phyloP scores from a whole-genome alignment of 192 early-diverging fungal genomes.

The Linnemannia schmuckeri region DNA sequence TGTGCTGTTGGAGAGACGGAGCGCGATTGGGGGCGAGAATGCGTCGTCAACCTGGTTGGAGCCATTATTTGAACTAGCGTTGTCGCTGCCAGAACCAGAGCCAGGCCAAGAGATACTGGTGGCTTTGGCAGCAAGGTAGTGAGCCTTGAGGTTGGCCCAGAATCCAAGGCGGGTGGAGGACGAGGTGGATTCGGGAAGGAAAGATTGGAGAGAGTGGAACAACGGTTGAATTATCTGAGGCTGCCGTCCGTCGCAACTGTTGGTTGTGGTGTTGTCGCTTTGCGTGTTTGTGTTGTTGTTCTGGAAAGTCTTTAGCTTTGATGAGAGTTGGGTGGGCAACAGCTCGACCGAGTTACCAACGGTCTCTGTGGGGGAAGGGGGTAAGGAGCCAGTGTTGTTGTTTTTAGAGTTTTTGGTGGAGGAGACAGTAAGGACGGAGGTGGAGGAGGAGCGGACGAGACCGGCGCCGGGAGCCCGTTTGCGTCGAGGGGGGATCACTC shows the following conservation, averaged over 20 bases:
- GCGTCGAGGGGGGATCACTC: conserved; percentile 46
- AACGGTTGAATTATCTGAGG: conserved; percentile 34
- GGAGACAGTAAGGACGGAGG: conserved; percentile 11
- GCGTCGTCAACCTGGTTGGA: neutral
- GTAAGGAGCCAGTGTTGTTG: neutral
- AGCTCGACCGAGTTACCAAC: conserved; percentile 16
- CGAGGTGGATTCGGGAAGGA: conserved; percentile 42
- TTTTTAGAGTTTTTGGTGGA: neutral
- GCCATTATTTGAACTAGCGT: neutral
- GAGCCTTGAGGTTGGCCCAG: conserved; percentile 53
- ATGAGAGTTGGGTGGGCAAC: conserved; percentile 15
- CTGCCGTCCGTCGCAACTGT: neutral
- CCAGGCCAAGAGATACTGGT: conserved; percentile 28
- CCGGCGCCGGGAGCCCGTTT: conserved; percentile 6
- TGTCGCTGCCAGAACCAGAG: neutral
- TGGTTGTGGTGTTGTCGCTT: neutral
- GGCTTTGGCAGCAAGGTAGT: conserved; percentile 33
- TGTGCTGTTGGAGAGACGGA: conserved; percentile 31
- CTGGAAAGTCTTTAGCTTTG: neutral
- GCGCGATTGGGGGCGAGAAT: conserved; percentile 39
- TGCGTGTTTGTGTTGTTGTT: neutral
- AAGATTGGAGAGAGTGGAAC: conserved; percentile 34
- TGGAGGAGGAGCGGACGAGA: conserved; percentile 17
- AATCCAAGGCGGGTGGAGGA: conserved; percentile 40
- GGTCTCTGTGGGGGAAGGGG: conserved; percentile 22